These are phyloP conservation scores for Rhizophlyctis rosea DNA, from an alignment of 192 early-diverging fungal genomes.

Conservation along the genomic window DNA sequence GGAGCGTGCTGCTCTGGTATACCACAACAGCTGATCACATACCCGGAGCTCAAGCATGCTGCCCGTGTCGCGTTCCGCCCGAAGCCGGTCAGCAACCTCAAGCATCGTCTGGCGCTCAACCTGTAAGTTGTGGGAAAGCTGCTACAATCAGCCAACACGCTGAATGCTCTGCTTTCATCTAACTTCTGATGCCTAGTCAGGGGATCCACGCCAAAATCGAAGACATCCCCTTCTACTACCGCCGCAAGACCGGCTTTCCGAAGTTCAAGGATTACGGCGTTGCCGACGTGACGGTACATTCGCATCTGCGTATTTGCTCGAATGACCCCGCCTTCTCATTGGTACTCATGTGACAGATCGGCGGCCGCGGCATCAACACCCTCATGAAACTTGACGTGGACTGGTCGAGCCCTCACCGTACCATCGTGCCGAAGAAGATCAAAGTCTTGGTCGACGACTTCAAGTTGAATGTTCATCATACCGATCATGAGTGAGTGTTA, in stretches of 20 bases:
- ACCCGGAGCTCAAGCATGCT: constrained; percentile 29
- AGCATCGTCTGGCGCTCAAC: constrained; percentile 25
- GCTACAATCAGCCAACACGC: constrained; percentile 5
- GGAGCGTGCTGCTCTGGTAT: too few species aligned
- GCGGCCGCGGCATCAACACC: constrained; percentile 27
- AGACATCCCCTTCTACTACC: constrained; percentile 57
- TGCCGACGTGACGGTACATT: constrained; percentile 43
- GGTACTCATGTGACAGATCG: constrained; percentile 19
- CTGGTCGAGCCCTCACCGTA: constrained; percentile 22
- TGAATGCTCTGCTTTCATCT: too few species aligned
- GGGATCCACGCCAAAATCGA: constrained; percentile 49
- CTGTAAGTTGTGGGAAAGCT: constrained; percentile 12
- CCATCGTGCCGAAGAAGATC: constrained; percentile 37
- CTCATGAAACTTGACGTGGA: constrained; percentile 24
- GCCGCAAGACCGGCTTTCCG: constrained; percentile 56
- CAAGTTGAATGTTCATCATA: constrained; percentile 30
- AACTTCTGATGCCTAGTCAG: constrained; percentile 19
- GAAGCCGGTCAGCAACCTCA: constrained; percentile 1
- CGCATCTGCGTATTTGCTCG: not conserved
- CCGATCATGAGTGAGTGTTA: constrained; percentile 44
- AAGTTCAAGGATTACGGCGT: constrained; percentile 46
- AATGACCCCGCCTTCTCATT: constrained; percentile 6
- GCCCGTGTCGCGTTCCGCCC: constrained; percentile 20
- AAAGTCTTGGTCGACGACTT: constrained; percentile 39
- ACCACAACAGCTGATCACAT: too few species aligned